Evolutionary conservation across 2,329 filamentous ascomycete species (phyloP).

Genomic region (Fusarium sp.): DNA sequence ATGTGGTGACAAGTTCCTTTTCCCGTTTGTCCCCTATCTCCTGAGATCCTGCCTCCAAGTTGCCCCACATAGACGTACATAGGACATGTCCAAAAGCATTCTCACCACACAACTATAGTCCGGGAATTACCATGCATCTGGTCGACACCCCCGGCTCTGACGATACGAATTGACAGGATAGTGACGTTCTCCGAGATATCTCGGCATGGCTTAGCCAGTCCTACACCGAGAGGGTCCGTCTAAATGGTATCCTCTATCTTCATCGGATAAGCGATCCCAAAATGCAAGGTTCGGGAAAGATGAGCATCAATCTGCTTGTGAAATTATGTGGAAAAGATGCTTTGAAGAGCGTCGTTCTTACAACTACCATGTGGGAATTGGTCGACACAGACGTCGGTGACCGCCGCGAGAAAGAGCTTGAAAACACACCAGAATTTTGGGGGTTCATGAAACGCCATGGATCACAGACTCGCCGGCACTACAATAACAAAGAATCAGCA

Average conservation of each 20-base stretch:
- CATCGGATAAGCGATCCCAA: constrained; percentile 14
- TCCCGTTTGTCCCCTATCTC: too few species aligned
- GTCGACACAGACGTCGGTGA: too few species aligned
- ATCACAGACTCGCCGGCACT: background rate
- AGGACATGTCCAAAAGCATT: too few species aligned
- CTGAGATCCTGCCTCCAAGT: too few species aligned
- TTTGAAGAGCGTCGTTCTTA: constrained; percentile 11
- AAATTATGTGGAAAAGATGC: background rate
- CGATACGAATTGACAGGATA: constrained; percentile 22
- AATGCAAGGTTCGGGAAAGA: constrained; percentile 7
- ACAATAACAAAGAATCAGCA: constrained; percentile 10
- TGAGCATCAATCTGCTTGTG: constrained; percentile 3
- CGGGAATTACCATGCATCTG: too few species aligned
- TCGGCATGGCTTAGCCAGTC: constrained; percentile 6
- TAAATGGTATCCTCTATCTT: constrained; percentile 19
- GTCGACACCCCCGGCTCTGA: constrained; percentile 37
- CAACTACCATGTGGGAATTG: constrained; percentile 20
- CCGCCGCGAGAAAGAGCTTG: background rate
- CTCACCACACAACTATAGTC: too few species aligned
- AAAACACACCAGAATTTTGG: constrained; percentile 4
- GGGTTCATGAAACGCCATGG: constrained; percentile 10
- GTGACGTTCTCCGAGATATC: constrained; percentile 19
- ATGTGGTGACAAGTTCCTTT: too few species aligned
- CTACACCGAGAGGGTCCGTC: constrained; percentile 4
- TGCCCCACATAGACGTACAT: too few species aligned